Base-by-base conservation (phyloP, 495 filamentous ascomycete genomes). In the Talaromyces stipitatus region DNA sequence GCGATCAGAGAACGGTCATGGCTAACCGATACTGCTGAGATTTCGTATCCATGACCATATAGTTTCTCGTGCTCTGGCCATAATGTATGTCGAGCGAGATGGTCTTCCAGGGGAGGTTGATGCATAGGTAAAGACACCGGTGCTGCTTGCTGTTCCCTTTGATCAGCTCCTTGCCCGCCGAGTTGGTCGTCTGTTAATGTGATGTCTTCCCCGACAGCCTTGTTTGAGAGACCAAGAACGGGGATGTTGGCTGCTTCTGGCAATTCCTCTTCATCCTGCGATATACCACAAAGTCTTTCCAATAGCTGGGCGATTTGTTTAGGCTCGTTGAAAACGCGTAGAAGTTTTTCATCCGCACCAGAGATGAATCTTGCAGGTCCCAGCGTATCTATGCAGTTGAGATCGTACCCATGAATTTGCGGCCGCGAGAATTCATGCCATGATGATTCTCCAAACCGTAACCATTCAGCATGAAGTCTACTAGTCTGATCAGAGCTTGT, bases 41-140 rank as follows among this genome's bases (percentile, higher is more conserved):
- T 94, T 69, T 99, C 94, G 73, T 95, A 95, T n/a, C 94, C 94
- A 72, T 99, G 94, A 5, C 94, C 94, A 69, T 99, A 99, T 4
- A 99, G 82, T 70, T 99, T 99, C 66, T 97, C 94, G 38, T 82
- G 83, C 61, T 99, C 94, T 0, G 94, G 94, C 91, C 91, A 99
- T 24, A 99, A 80, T 2, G 92, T 95, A 64, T 96, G 86, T 7
- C 94, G 85, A 29, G 89, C 84, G 12, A 99, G 82, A 56, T 88
- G 85, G 62, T 97, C 92, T 67, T 99, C 94, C 16, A 90, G 73
- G 2, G 94, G 92, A 20, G 95, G 95, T 59, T 88, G 80, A 36
- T 79, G 69, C 54, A 84, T 73, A 33, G 74, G 66, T 1, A 79
- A 61, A 4, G 71, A 55, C 23, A 61, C 41, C 12, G 59, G 48